A percentile compares a stretch with the other conserved stretches of the same genome.
These are phyloP conservation scores for Vicia sativa DNA, from an alignment of 306 rosid species.

Conservation along the genomic window DNA sequence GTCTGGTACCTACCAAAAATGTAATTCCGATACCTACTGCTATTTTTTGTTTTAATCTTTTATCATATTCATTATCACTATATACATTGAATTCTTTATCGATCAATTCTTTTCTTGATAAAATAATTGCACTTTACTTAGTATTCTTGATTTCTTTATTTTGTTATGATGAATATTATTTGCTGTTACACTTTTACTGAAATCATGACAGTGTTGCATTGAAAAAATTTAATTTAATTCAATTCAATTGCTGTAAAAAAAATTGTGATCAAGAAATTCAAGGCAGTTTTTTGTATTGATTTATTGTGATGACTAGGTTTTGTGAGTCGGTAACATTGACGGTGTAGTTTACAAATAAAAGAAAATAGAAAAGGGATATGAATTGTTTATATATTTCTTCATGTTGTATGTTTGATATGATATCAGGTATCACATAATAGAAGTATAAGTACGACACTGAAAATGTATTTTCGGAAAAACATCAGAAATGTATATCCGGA, in stretches of 20 bases:
- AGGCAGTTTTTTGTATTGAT: neutral
- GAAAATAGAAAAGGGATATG: neutral
- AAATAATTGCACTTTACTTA: too few relatives aligned
- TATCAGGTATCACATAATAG: too few relatives aligned
- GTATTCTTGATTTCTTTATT: neutral
- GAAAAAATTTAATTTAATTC: too few relatives aligned
- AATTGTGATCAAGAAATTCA: neutral
- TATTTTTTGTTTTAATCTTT: too few relatives aligned
- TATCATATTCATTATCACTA: too few relatives aligned
- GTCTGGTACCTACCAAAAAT: too few relatives aligned
- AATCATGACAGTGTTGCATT: neutral
- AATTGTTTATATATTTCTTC: too few relatives aligned
- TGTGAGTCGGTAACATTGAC: constrained; percentile 9
- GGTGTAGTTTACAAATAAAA: neutral
- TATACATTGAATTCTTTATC: neutral
- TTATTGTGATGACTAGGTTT: constrained; percentile 6
- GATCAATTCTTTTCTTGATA: neutral
- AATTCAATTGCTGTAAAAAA: too few relatives aligned
- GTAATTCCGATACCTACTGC: too few relatives aligned
- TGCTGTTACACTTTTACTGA: constrained; percentile 30
- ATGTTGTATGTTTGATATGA: neutral
- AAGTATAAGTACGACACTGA: too few relatives aligned
- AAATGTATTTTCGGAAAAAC: too few relatives aligned
- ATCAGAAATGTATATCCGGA: too few relatives aligned
- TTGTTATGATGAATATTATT: neutral